Percentiles rank a stretch among this genome's conserved stretches.
phyloP scores from a whole-genome alignment of 2,329 filamentous ascomycete genomes.

The Verticillium longisporum region DNA sequence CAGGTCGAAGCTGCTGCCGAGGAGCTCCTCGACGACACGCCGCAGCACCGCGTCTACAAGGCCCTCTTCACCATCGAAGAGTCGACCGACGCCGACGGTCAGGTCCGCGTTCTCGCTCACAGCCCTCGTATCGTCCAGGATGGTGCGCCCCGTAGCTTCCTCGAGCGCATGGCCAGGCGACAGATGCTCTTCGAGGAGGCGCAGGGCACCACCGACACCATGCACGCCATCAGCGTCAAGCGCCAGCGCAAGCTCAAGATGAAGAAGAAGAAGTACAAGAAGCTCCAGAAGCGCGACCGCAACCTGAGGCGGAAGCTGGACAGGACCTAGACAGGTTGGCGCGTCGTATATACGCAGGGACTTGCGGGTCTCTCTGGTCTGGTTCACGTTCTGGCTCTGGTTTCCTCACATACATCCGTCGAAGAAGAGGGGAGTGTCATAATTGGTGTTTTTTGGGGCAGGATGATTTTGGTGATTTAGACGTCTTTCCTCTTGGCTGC shows the following conservation, averaged over 20 bases:
- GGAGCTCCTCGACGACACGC: constrained; percentile 22
- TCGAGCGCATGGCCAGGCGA: constrained; percentile 63
- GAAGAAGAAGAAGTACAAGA: constrained; percentile 99
- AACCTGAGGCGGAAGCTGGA: constrained; percentile 82
- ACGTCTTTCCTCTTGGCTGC: not conserved
- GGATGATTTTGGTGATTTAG: not conserved
- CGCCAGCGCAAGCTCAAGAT: constrained; percentile 93
- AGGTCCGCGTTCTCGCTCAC: constrained; percentile 54
- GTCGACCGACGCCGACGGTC: constrained; percentile 51
- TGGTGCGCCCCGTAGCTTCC: constrained; percentile 47
- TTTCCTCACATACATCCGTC: not conserved
- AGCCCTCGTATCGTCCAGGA: constrained; percentile 51
- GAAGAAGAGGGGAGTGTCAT: not conserved
- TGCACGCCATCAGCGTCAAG: constrained; percentile 85
- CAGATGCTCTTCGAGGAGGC: constrained; percentile 53
- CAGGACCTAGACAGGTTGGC: constrained; percentile 25
- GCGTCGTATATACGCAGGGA: not conserved
- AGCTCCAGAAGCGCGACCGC: constrained; percentile 88
- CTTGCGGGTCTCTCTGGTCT: not conserved
- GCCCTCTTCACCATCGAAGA: constrained; percentile 63
- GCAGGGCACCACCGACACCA: constrained; percentile 42
- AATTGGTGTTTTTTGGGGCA: not conserved
- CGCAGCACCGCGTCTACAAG: constrained; percentile 52
- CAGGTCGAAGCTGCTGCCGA: constrained; percentile 22
- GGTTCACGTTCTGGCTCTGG: not conserved